A percentile compares a stretch with the other conserved stretches of the same genome.
phyloP scores from a whole-genome alignment of 805 yeast genomes.

The Ogataea trehaloabstinens region DNA sequence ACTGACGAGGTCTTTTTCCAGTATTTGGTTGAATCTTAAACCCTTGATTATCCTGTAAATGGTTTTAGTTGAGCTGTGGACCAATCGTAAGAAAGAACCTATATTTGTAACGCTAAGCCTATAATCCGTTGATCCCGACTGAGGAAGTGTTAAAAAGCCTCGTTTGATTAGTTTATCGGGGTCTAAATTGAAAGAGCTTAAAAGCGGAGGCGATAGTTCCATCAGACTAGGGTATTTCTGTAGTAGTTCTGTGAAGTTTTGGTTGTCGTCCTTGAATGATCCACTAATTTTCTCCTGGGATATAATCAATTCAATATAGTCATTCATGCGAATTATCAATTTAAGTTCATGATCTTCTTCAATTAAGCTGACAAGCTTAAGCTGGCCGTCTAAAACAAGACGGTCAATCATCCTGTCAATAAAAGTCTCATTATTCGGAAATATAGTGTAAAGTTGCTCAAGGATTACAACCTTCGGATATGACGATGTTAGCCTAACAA shows the following conservation, averaged over 20 bases:
- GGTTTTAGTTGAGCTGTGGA: constrained; percentile 44
- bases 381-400: constrained; percentile 33
- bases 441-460: constrained; percentile 50
- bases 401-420: constrained; percentile 46
- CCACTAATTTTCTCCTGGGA: not conserved
- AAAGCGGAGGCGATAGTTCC: constrained; percentile 26
- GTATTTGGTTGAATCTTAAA: constrained; percentile 40
- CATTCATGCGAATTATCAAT: constrained; percentile 26
- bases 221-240: constrained; percentile 19
- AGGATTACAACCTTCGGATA: constrained; percentile 42
- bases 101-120: constrained; percentile 48
- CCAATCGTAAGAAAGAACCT: constrained; percentile 46
- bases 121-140: constrained; percentile 33
- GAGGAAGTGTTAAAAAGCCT: constrained; percentile 45
- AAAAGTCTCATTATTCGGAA: constrained; percentile 44
- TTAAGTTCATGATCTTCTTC: constrained; percentile 13
- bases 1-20: constrained; percentile 40
- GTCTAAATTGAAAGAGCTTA: constrained; percentile 20
- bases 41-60: constrained; percentile 38
- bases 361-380: constrained; percentile 29
- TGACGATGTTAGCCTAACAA: constrained; percentile 14
- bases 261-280: constrained; percentile 3
- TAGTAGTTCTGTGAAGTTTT: constrained; percentile 17
- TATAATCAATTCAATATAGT: constrained; percentile 17
- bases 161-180: constrained; percentile 34